phyloP scores from a whole-genome alignment of 805 yeast genomes.

The Saturnispora galanensis region DNA sequence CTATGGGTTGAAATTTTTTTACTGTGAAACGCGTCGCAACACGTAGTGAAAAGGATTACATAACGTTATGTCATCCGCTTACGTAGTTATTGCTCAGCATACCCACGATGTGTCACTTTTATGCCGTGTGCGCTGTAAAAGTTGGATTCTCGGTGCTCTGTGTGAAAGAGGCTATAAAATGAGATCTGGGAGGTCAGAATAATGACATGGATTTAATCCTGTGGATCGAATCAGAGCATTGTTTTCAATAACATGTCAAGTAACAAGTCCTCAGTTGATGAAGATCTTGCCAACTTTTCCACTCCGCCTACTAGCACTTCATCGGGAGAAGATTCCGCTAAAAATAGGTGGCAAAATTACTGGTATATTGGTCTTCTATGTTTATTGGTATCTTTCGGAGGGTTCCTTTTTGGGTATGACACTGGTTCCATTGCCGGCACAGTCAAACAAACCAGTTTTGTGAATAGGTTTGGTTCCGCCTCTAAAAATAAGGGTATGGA shows the following conservation, averaged over 20 bases:
- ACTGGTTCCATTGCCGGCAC: constrained; percentile 71
- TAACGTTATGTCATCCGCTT: no score
- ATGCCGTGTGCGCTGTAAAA: constrained; percentile 14
- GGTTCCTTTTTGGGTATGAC: constrained; percentile 70
- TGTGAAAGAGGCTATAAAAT: no score
- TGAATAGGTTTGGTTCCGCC: constrained; percentile 39
- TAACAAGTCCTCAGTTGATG: background rate
- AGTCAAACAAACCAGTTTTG: constrained; percentile 49
- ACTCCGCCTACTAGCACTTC: background rate
- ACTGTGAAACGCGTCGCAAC: background rate
- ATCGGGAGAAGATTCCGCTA: background rate
- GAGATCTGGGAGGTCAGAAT: no score
- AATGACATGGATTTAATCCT: no score
- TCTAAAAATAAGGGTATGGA: constrained; percentile 29
- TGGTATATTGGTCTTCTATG: constrained; percentile 29
- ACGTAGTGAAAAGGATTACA: background rate
- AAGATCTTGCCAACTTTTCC: background rate
- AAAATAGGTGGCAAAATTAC: background rate
- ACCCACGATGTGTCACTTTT: background rate
- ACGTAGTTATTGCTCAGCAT: background rate
- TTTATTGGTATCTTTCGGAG: constrained; percentile 59
- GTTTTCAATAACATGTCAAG: background rate
- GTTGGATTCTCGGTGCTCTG: no score
- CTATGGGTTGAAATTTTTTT: no score
- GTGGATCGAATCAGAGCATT: background rate